Conservation (phyloP, 148 eudicot species). For the Silene conica region DNA sequence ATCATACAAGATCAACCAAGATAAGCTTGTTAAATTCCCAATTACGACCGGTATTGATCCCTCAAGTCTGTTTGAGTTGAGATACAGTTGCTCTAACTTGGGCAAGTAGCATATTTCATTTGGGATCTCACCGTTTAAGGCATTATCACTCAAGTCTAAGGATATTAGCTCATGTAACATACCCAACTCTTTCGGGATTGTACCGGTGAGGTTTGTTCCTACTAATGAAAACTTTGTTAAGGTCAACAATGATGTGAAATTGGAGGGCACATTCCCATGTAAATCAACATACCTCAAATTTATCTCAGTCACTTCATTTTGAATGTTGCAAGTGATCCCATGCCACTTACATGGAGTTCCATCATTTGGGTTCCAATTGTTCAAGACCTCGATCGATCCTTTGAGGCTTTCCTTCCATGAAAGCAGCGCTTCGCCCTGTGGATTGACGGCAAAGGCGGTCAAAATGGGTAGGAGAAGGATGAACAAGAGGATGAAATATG, state of each 20-base stretch:
- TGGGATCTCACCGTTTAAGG: constrained; percentile 69
- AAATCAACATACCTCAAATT: constrained; percentile 60
- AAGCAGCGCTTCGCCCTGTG: constrained; percentile 70
- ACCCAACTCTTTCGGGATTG: constrained; percentile 55
- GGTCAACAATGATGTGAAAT: constrained; percentile 44
- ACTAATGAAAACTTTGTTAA: constrained; percentile 47
- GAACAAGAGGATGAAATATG: neutral
- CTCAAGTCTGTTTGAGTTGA: constrained; percentile 59
- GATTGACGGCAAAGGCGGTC: constrained; percentile 36
- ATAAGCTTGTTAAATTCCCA: constrained; percentile 55
- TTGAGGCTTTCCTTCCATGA: constrained; percentile 57
- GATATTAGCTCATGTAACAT: constrained; percentile 29
- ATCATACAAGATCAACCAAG: constrained; percentile 53
- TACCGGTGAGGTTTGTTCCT: constrained; percentile 68
- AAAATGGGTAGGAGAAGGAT: constrained; percentile 13
- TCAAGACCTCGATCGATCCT: constrained; percentile 42
- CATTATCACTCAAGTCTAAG: constrained; percentile 77
- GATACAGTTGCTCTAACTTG: constrained; percentile 48
- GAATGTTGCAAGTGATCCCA: constrained; percentile 57
- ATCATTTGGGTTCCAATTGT: constrained; percentile 49
- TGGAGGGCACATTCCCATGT: constrained; percentile 49
- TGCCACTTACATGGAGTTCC: constrained; percentile 64
- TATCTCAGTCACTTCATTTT: constrained; percentile 52
- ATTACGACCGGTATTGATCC: constrained; percentile 56
- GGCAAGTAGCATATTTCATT: constrained; percentile 38